Conservation (phyloP, 208 protist genomes). For the Willaertia magna region DNA sequence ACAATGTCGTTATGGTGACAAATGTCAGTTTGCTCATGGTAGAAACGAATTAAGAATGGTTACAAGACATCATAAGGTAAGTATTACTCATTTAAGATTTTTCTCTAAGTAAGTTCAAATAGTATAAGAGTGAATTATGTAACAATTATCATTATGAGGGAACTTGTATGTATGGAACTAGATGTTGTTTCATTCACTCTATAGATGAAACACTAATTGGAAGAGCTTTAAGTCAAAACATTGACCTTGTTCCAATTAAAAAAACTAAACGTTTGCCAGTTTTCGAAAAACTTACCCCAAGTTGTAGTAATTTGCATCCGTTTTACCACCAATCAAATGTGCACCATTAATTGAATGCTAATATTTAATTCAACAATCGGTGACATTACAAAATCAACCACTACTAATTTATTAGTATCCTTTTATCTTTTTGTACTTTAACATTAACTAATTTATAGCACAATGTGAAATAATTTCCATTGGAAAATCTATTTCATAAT, state of each 20-base stretch:
- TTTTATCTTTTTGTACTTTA: no score
- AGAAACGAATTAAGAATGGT: not conserved
- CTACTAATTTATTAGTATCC: no score
- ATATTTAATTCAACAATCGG: no score
- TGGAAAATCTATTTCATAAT: no score
- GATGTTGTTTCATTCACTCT: conserved; percentile 2
- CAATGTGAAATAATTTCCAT: no score
- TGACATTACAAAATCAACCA: no score
- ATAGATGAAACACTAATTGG: not conserved
- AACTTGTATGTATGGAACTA: not conserved
- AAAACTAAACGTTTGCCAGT: not conserved
- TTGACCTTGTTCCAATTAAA: not conserved
- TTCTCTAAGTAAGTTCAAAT: not conserved
- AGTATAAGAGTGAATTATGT: conserved; percentile 4
- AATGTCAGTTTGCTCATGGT: conserved; percentile 11
- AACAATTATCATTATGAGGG: not conserved
- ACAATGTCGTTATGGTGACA: not conserved
- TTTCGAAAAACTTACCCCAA: not conserved
- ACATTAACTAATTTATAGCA: no score
- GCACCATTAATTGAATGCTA: no score
- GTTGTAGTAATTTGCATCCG: no score
- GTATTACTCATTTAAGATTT: not conserved
- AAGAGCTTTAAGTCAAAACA: conserved; percentile 5
- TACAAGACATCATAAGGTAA: not conserved
- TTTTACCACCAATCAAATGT: no score